Percentiles rank a stretch among this genome's conserved stretches.
Conservation (phyloP, 805 yeast genomes). For the Saccharomyces cerevisiae region DNA sequence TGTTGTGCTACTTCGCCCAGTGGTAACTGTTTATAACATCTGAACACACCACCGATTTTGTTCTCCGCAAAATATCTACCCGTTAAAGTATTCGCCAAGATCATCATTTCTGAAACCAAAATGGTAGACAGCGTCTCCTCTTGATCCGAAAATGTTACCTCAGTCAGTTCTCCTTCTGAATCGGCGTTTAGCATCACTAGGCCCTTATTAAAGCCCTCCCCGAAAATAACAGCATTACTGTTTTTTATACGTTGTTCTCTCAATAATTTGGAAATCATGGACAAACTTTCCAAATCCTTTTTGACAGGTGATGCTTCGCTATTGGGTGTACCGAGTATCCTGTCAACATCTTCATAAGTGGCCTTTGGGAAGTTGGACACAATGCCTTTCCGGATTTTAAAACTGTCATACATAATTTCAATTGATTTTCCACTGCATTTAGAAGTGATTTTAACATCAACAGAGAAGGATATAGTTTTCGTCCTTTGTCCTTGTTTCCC, state of each 20-base stretch:
- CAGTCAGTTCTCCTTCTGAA: slow-evolving; percentile 1
- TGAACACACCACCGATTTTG: slow-evolving; percentile 42
- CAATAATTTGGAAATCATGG: slow-evolving; percentile 15
- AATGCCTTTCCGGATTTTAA: slow-evolving; percentile 34
- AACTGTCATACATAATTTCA: slow-evolving; percentile 18
- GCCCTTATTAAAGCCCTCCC: slow-evolving; percentile 29
- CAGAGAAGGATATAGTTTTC: slow-evolving; percentile 42
- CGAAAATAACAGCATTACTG: slow-evolving; percentile 37
- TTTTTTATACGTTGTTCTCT: slow-evolving; percentile 24
- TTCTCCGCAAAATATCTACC: slow-evolving; percentile 40
- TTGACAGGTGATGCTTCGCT: slow-evolving; percentile 4
- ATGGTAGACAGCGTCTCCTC: slow-evolving; percentile 42
- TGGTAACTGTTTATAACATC: slow-evolving; percentile 31
- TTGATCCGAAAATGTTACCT: slow-evolving; percentile 20
- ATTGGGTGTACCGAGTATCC: slow-evolving; percentile 32
- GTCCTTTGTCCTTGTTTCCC: slow-evolving; percentile 37
- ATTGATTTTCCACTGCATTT: slow-evolving; percentile 20
- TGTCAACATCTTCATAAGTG: slow-evolving; percentile 59
- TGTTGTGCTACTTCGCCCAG: slow-evolving; percentile 21
- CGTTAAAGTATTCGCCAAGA: slow-evolving; percentile 59
- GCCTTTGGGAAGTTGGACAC: slow-evolving; percentile 42
- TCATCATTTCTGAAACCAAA: slow-evolving; percentile 80
- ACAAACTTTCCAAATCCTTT: slow-evolving; percentile 33
- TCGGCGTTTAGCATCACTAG: slow-evolving; percentile 12
- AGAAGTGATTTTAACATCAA: slow-evolving; percentile 23